These are phyloP conservation scores for Botrytis deweyae DNA, from an alignment of 2,329 filamentous ascomycete species.

Conservation along the genomic window DNA sequence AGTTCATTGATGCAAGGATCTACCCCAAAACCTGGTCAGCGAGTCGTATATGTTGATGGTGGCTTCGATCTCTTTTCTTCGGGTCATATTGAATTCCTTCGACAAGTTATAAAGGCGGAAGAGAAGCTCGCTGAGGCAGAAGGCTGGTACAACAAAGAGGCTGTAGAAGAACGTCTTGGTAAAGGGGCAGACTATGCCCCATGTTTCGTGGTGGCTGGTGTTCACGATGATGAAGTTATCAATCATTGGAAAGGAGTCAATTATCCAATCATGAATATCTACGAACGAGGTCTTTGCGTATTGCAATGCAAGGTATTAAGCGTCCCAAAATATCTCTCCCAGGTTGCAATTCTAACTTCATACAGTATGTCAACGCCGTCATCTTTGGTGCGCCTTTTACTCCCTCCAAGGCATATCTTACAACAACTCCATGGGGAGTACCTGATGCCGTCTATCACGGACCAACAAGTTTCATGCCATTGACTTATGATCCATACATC, in stretches of 20 bases:
- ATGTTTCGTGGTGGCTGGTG: slow-evolving; percentile 84
- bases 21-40: slow-evolving; percentile 72
- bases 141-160: slow-evolving; percentile 73
- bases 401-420: slow-evolving; percentile 76
- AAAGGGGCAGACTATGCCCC: slow-evolving; percentile 73
- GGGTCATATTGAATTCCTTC: slow-evolving; percentile 93
- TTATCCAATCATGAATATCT: slow-evolving; percentile 99
- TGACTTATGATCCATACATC: slow-evolving; percentile 76
- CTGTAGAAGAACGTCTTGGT: slow-evolving; percentile 60
- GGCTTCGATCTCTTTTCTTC: slow-evolving; percentile 97
- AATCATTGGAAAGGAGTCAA: slow-evolving; percentile 97
- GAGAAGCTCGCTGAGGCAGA: slow-evolving; percentile 63
- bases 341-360: slow-evolving; percentile 15
- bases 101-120: slow-evolving; percentile 72
- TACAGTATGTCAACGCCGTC: slow-evolving; percentile 79
- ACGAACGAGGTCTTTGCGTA: slow-evolving; percentile 91
- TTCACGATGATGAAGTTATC: slow-evolving; percentile 93
- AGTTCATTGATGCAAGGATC: slow-evolving; percentile 67
- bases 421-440: slow-evolving; percentile 68
- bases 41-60: slow-evolving; percentile 91
- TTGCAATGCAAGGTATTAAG: slow-evolving; percentile 80
- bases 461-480: slow-evolving; percentile 72
- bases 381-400: slow-evolving; percentile 89
- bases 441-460: slow-evolving; percentile 90
- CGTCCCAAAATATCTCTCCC: background rate